Conservation (phyloP, 345 rosid species). For the Aquilaria yunnanensis region DNA sequence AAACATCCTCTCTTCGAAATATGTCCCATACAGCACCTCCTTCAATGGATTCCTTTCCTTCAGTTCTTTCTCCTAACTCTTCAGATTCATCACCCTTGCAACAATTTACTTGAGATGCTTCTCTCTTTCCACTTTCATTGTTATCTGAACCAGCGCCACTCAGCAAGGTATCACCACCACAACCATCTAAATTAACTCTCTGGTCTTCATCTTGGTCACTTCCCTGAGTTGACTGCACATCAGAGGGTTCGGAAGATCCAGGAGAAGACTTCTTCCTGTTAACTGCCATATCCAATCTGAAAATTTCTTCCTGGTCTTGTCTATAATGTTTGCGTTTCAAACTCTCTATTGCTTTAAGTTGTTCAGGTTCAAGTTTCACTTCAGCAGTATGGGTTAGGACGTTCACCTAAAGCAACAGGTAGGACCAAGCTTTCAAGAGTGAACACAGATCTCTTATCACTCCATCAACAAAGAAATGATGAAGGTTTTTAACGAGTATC, state of each 20-base stretch:
- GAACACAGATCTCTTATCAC: too few species aligned
- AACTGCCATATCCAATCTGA: conserved; percentile 14
- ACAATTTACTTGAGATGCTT: conserved; percentile 2
- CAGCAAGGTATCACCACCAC: conserved; percentile 1
- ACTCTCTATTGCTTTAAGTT: conserved; percentile 14
- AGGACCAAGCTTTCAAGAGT: neutral
- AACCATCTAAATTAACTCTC: neutral
- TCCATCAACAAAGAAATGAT: too few species aligned
- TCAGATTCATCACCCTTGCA: conserved; percentile 3
- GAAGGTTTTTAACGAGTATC: too few species aligned
- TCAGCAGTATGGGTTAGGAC: conserved; percentile 50
- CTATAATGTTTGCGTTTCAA: conserved; percentile 37
- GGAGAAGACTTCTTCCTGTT: conserved; percentile 6
- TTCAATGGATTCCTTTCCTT: conserved; percentile 19
- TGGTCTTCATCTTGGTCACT: neutral
- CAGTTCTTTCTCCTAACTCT: neutral
- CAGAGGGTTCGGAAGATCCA: neutral
- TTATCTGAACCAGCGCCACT: neutral
- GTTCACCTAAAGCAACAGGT: conserved; percentile 38
- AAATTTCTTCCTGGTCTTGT: conserved; percentile 60
- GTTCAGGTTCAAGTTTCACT: conserved; percentile 11
- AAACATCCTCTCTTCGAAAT: conserved; percentile 67
- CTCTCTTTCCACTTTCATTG: conserved; percentile 7
- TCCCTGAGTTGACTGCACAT: neutral
- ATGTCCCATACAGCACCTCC: conserved; percentile 86